Evolutionary conservation across 257 asterid genomes (phyloP).

Genomic region (Gynochthodes officinalis): DNA sequence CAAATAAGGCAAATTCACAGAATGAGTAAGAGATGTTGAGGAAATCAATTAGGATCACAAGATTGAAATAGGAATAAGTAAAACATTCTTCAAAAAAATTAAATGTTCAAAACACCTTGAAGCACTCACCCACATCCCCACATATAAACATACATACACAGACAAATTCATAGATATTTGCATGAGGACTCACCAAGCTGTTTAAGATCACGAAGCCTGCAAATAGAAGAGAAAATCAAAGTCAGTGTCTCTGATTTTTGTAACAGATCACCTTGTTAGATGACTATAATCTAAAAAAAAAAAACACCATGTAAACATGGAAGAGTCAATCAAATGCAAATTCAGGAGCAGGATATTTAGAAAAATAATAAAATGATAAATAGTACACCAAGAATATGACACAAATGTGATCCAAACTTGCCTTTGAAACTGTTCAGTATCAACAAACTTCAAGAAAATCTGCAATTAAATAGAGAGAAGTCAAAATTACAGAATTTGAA

Average conservation of each 20-base stretch:
- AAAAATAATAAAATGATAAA: not conserved
- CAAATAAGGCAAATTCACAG: not conserved
- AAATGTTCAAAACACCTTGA: not conserved
- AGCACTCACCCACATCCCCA: not conserved
- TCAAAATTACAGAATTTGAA: conserved; percentile 10
- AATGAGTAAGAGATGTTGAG: not conserved
- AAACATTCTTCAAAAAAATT: not conserved
- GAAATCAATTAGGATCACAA: not conserved
- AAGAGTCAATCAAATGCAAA: not conserved
- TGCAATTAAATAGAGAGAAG: conserved; percentile 33
- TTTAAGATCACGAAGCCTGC: conserved; percentile 93
- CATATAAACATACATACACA: not conserved
- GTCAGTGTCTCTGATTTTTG: conserved; percentile 9
- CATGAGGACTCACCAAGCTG: conserved; percentile 65
- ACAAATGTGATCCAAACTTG: conserved; percentile 20
- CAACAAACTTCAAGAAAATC: conserved; percentile 70
- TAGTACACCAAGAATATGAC: not conserved
- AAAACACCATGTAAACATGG: not conserved
- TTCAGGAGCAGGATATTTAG: not conserved
- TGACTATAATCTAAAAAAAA: not conserved
- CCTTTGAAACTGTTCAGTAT: conserved; percentile 98
- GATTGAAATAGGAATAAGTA: not conserved
- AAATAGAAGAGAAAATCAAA: conserved; percentile 23
- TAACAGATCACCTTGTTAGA: not conserved
- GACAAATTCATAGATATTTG: not conserved